Evolutionary conservation across 2,329 filamentous ascomycete species (phyloP), one percentile per base, ranked within the genome.

Genomic region (Drechslerella coelobrocha): DNA sequence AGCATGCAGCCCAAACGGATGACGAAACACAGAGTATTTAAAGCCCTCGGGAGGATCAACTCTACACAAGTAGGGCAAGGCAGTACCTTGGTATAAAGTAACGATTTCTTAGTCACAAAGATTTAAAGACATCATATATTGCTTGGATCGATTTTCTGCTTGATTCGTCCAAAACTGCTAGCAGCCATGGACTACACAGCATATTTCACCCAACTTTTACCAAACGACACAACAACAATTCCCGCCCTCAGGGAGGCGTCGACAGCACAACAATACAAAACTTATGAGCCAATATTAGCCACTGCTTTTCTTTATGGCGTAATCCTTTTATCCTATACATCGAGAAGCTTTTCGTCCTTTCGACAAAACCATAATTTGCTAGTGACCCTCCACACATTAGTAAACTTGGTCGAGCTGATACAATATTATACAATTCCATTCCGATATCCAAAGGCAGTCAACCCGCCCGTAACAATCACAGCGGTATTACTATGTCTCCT

Each of bases 351-450:
- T 39, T 47, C 26, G 12, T 62, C 59, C n/a, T 62, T 54, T 24
- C 7, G 59, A 48, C 48, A 62, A 17, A 62, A 62, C 37, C 59
- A 62, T 10, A 45, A 34, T 8, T 6, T 48, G 10, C 26, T 62
- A 8, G 59, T 62, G 3, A 27, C 59, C 2, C 23, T 39, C 2
- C 59, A 62, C 26, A 26, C 50, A 1, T 47, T 62, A 45, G 43
- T 50, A 39, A 62, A 62, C 24, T 26, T 62, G 23, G 48, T 54
- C 8, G 59, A 62, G 19, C 19, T 62, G 34, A 50, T 37, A 7
- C 59, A 62, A 39, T 62, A 47, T n/a, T 62, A 62, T 29, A 62
- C 48, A 0, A 34, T 62, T 14, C 59, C 59, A n/a, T 62, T 26
- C n/a, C 52, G 59, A 53, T 62, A 62, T 34, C 37, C 59, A 19